Evolutionary conservation across 768 basidiomycete species (phyloP), one percentile per base, ranked within the genome.

Genomic region (Lactarius hatsudake): DNA sequence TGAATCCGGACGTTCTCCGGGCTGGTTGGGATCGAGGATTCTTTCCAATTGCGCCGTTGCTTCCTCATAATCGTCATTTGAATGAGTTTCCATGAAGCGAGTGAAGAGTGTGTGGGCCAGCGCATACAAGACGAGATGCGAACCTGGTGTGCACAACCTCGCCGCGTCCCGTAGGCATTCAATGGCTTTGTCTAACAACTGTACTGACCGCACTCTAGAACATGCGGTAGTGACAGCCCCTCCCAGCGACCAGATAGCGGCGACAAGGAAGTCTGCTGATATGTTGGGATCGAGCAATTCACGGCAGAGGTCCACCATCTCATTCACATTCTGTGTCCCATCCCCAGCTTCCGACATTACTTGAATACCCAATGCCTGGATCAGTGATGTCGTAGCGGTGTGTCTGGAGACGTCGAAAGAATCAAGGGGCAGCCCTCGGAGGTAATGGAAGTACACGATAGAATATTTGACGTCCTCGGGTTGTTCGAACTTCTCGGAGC

Each of bases 181-280:
- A 48, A 23, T 13, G n/a, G 13, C 48, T 12, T 48, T n/a, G 48
- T 48, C 48, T 23, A 48, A n/a, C 12, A 12, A 23, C 10, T 23
- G 10, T 10, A 9, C 3, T 10, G 48, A 10, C n/a, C 0, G n/a
- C 23, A 10, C 48, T 9, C 48, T 10, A 20, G 2, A 0, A 0
- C 0, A 13, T 23, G 13, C 48, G 10, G 3, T 1, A 0, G 0
- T 1, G n/a, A 4, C n/a, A n/a, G 48, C 48, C 4, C 0, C 20
- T 1, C 10, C 4, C 48, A 48, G 1, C 10, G 8, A 12, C 3
- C n/a, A n/a, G n/a, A 3, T 0, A 8, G n/a, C 48, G n/a, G 4
- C 10, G n/a, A n/a, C 4, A 9, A 4, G 48, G 13, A 48, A 12
- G 3, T 12, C 10, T 5, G n/a, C n/a, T 1, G 10, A n/a, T 12